These are phyloP conservation scores for Conticribra guillardii DNA, from an alignment of 108 stramenopile genomes.

Conservation along the genomic window DNA sequence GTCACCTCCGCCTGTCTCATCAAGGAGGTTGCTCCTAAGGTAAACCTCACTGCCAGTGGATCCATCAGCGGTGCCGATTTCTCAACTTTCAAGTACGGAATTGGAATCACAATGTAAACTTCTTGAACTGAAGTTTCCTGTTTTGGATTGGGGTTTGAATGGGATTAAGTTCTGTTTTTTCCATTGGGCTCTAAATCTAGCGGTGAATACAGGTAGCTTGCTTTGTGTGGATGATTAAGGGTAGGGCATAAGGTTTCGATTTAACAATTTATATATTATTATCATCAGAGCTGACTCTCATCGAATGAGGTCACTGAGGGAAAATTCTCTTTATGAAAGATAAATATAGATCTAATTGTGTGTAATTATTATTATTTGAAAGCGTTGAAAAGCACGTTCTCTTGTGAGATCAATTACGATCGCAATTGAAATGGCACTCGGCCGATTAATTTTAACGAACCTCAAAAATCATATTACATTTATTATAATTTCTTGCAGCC, in stretches of 20 bases:
- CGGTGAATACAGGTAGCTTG: not conserved
- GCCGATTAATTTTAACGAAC: too few relatives aligned
- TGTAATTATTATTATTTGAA: too few relatives aligned
- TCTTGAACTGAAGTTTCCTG: not conserved
- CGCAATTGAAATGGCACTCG: too few relatives aligned
- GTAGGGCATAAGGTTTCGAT: conserved; percentile 9
- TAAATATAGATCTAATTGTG: too few relatives aligned
- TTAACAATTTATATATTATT: conserved; percentile 30
- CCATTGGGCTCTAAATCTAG: not conserved
- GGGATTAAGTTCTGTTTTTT: not conserved
- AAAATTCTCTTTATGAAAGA: too few relatives aligned
- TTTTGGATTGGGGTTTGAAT: not conserved
- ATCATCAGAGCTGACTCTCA: too few relatives aligned
- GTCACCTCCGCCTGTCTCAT: conserved; percentile 73
- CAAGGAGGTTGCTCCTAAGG: conserved; percentile 89
- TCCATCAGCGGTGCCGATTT: conserved; percentile 71
- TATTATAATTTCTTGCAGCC: not conserved
- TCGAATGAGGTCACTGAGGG: too few relatives aligned
- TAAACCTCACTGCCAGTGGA: conserved; percentile 86
- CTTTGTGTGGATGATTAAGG: not conserved
- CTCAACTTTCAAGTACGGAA: conserved; percentile 87
- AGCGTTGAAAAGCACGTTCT: not conserved
- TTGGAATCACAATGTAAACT: conserved; percentile 85
- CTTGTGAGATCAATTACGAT: not conserved
- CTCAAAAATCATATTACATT: too few relatives aligned